Conservation (phyloP, 768 basidiomycete species). For the Boletus rufocinnamomeus region DNA sequence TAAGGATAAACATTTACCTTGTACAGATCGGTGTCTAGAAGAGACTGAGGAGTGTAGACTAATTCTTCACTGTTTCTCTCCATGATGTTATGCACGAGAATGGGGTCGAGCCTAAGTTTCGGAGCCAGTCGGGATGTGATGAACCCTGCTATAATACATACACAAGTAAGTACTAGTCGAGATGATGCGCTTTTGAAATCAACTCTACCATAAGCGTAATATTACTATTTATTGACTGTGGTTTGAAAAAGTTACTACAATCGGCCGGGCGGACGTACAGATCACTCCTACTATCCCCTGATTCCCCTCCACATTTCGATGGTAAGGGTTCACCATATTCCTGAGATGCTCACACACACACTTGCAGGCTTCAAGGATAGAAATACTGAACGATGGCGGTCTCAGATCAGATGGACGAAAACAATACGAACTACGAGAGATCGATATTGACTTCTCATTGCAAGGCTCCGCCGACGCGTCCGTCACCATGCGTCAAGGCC, state of each 20-base stretch:
- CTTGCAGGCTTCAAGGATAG: conserved; percentile 53
- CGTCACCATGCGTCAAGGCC: conserved; percentile 80
- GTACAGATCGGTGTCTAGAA: conserved; percentile 94
- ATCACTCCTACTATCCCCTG: background rate
- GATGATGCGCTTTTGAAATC: no score
- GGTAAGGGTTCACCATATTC: conserved; percentile 2
- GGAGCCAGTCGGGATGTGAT: no score
- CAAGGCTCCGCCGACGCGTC: conserved; percentile 84
- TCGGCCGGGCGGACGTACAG: background rate
- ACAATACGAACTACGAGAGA: conserved; percentile 88
- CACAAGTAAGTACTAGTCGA: background rate
- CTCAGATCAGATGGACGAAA: conserved; percentile 91
- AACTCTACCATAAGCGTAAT: background rate
- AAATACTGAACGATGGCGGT: conserved; percentile 82
- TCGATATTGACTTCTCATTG: conserved; percentile 74
- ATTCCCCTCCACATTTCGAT: conserved; percentile 1
- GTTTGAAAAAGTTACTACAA: background rate
- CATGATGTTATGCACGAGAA: conserved; percentile 11
- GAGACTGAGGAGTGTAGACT: conserved; percentile 42
- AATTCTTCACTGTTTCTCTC: conserved; percentile 9
- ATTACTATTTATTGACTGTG: background rate
- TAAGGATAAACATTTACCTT: conserved; percentile 54
- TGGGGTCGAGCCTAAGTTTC: background rate
- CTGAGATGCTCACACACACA: background rate
- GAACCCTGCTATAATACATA: background rate